Base-by-base conservation (phyloP, 2,329 filamentous ascomycete species). In the Colletotrichum sp. region DNA sequence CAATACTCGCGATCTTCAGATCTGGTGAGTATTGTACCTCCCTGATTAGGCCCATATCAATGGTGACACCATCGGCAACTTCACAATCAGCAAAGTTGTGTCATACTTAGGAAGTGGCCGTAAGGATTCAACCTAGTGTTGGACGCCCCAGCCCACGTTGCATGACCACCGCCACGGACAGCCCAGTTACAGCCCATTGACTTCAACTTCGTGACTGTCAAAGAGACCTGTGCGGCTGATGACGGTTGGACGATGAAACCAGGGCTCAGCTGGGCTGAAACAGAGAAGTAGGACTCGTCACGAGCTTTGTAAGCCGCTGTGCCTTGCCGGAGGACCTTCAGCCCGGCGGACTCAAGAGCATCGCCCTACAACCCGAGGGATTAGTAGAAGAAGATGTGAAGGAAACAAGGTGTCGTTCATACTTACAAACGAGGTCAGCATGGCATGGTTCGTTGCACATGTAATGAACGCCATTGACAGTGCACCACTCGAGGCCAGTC, bases 111-210 rank as follows among this genome's bases (percentile, higher is more conserved):
- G 6, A n/a, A 30, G 1, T 5, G 16, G 5, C 1, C 4, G 5
- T 13, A 2, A n/a, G 11, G 0, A 0, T 60, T 60, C 27, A n/a
- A 52, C 64, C 6, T 55, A 67, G 44, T 67, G n/a, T 67, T 67
- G 11, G 65, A 67, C 6, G 65, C 65, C 0, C 65, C 65, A 13
- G 65, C 65, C 65, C 65, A 67, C 8, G 44, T 78, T 76, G 61
- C 78, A 44, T 85, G 84, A n/a, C 83, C 84, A 36, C 82, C 83
- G 16, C 80, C 80, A 73, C 82, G 83, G 34, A 83, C 79, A 12
- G 83, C 80, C 65, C 84, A 84, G 30, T 79, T 77, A 77, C 82
- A 83, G 15, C 77, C 72, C 5, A 79, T 82, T 27, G 77, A 78
- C 27, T 79, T 80, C 22, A 79, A 76, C 3, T 80, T 75, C 22